Evolutionary conservation across 306 rosid genomes (phyloP).

Genomic region (Pterocarpus santalinus): DNA sequence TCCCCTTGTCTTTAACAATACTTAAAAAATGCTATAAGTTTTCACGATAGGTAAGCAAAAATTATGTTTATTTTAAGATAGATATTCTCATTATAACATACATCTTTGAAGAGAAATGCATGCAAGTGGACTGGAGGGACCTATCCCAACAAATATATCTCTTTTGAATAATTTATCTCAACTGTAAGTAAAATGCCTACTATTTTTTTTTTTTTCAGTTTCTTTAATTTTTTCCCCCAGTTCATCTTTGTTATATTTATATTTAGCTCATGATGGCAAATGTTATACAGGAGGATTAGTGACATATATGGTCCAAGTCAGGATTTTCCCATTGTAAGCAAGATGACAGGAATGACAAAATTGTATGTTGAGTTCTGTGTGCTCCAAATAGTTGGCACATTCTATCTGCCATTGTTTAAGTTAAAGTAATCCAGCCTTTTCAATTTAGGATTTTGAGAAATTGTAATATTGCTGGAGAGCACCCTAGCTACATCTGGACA

Average conservation of each 20-base stretch:
- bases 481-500: conserved; percentile 78
- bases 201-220: not conserved
- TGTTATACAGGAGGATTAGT: conserved; percentile 72
- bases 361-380: conserved; percentile 65
- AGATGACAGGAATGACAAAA: conserved; percentile 53
- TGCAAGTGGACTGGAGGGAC: conserved; percentile 92
- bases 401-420: conserved; percentile 39
- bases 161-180: conserved; percentile 59
- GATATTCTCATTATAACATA: conserved; percentile 41
- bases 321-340: conserved; percentile 67
- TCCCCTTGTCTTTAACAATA: conserved; percentile 24
- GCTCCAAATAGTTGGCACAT: conserved; percentile 11
- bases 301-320: conserved; percentile 78
- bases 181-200: conserved; percentile 66
- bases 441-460: conserved; percentile 77
- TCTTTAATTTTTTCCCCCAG: not conserved
- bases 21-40: conserved; percentile 30
- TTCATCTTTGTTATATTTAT: conserved; percentile 29
- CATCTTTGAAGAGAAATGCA: conserved; percentile 74
- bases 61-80: conserved; percentile 28
- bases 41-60: not conserved
- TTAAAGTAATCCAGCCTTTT: conserved; percentile 48
- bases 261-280: conserved; percentile 28
- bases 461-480: conserved; percentile 81
- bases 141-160: conserved; percentile 75